Evolutionary conservation across 2,329 filamentous ascomycete genomes (phyloP), one percentile per base, ranked within the genome.

Genomic region (Colletotrichum filicis): DNA sequence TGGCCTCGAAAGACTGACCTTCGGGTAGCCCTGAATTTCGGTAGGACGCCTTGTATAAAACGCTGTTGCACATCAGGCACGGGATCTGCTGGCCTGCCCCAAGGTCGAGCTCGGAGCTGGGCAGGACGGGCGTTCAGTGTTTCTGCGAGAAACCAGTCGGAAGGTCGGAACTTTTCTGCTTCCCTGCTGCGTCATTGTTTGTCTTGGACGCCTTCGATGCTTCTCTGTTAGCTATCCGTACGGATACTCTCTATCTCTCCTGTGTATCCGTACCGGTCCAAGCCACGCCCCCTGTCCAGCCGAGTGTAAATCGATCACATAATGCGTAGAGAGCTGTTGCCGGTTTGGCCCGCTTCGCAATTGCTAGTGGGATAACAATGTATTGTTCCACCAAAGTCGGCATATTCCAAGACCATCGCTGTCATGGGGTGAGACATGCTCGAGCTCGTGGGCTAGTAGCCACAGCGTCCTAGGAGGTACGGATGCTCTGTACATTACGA

Each of bases 141-240:
- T 61, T 61, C 66, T 49, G 58, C 57, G 30, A 53, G 28, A 59
- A 19, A 55, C 46, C 58, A 28, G n/a, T 30, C 59, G 30, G n/a
- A 49, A 42, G 37, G 35, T 46, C 53, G 28, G 58, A 59, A 52
- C 22, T 32, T 59, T 58, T 35, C 42, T 42, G 59, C 66, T 59
- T 64, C 53, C 42, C 12, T 30, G 12, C 22, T 46, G 35, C 3
- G 49, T 30, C n/a, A 49, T 24, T 11, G 28, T 19, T 42, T 37
- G 42, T 28, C 35, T 35, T 55, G 11, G n/a, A 60, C 19, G 32
- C 14, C 56, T 59, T 55, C 19, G 1, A 22, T 49, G 42, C 42
- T 49, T 22, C 42, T 4, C 42, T 49, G 3, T 49, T 9, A 11
- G 19, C 42, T 22, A n/a, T 49, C 5, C 37, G 37, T 42, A 42